Conservation (phyloP, 116 monocot genomes). For the Posidonia oceanica region DNA sequence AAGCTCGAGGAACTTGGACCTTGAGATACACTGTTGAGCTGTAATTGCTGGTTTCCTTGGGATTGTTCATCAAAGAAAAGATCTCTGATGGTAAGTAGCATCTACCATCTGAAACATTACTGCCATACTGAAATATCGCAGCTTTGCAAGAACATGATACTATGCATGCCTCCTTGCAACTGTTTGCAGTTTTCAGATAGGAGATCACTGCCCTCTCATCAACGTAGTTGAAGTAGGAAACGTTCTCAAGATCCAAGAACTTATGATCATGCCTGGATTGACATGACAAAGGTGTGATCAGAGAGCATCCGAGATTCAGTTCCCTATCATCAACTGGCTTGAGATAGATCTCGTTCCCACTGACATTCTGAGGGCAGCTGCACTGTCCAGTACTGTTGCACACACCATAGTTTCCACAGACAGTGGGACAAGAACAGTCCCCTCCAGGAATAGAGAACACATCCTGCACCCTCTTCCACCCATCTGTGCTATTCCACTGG, state of each 20-base stretch:
- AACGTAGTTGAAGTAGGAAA: conserved; percentile 8
- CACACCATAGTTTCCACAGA: conserved; percentile 12
- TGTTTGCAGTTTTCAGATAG: background rate
- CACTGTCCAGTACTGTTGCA: conserved; percentile 5
- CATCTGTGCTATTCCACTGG: background rate
- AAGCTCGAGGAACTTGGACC: conserved; percentile 1
- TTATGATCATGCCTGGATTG: background rate
- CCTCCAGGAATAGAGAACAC: background rate
- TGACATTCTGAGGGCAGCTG: conserved; percentile 1
- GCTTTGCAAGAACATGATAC: conserved; percentile 11
- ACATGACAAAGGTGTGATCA: conserved; percentile 9
- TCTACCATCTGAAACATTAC: conserved; percentile 4
- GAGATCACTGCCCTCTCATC: background rate
- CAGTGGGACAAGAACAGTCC: conserved; percentile 6
- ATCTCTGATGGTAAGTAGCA: conserved; percentile 9
- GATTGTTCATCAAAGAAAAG: conserved; percentile 13
- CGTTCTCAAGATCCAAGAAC: background rate
- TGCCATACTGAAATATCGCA: conserved; percentile 10
- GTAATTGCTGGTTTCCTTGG: background rate
- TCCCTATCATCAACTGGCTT: background rate
- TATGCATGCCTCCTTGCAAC: conserved; percentile 3
- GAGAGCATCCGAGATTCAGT: conserved; percentile 7
- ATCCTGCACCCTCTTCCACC: conserved; percentile 3
- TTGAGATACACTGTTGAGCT: conserved; percentile 17
- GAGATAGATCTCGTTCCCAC: background rate